phyloP scores from a whole-genome alignment of 139 green algal genomes.

The Chlamydomonas sp. region DNA sequence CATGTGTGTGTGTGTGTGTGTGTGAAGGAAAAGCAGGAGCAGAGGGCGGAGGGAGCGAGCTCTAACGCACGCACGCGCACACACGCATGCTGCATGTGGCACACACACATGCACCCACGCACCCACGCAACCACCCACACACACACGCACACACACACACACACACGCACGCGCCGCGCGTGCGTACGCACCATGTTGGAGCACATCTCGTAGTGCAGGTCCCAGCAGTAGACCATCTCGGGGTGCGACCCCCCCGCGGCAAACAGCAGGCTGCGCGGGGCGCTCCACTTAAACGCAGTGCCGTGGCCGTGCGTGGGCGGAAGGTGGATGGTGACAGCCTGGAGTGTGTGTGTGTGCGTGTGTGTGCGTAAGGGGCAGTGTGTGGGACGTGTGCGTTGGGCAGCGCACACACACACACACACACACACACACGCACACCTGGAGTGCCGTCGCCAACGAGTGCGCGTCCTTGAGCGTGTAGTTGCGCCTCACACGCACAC shows the following conservation, averaged over 20 bases:
- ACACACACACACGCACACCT: slow-evolving; percentile 29
- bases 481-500: background rate
- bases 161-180: too few species aligned
- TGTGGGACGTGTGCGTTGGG: too few species aligned
- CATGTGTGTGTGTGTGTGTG: too few species aligned
- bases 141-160: too few species aligned
- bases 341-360: too few species aligned
- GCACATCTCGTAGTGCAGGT: slow-evolving; percentile 34
- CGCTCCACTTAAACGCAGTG: slow-evolving; percentile 30
- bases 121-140: too few species aligned
- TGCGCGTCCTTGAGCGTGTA: slow-evolving; percentile 42
- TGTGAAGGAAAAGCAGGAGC: too few species aligned
- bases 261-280: slow-evolving; percentile 29
- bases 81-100: too few species aligned
- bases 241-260: slow-evolving; percentile 42
- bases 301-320: slow-evolving; percentile 21
- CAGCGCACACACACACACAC: background rate
- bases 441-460: slow-evolving; percentile 63
- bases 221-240: slow-evolving; percentile 47
- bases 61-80: background rate
- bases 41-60: too few species aligned
- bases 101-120: too few species aligned
- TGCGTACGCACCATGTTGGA: slow-evolving; percentile 19
- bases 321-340: slow-evolving; percentile 30
- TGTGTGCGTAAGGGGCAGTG: too few species aligned